Evolutionary conservation across 352 stramenopile species (phyloP), one percentile per base, ranked within the genome.

Genomic region (Halophytophthora batemanensis): DNA sequence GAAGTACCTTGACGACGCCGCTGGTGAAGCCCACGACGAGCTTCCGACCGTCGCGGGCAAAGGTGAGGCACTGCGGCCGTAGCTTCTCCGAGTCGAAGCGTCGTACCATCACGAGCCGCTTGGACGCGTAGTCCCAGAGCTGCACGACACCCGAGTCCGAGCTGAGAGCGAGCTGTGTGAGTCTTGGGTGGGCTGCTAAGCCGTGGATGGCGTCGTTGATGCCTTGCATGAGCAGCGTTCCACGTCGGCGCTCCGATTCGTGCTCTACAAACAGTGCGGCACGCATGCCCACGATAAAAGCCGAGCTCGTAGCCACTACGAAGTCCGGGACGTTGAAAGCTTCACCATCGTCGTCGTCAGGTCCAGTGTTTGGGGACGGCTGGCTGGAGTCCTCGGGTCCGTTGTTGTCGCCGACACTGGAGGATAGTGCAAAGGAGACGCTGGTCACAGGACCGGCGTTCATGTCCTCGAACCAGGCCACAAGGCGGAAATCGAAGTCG

Each of bases 401-500:
- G 28, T 64, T 49, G 22, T 58, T 59, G 22, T 63, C 51, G 36
- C 59, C 28, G 45, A 59, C 22, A 17, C 39, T 60, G 25, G 44
- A 29, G 39, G 54, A 40, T 31, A 64, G 23, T 46, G 60, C 61
- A 55, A 98, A 98, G 13, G 89, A 97, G 14, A 98, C 69, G 28
- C 82, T 94, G 6, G 68, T 90, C 41, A 98, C 73, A 0, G 86
- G 64, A 0, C 92, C 92, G 25, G 90, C 90, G 45, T 94, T 90
- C 29, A 98, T 77, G 50, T 98, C 91, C 61, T 98, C 92, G 49
- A 95, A 98, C 90, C 91, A 98, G 13, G 91, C 86, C 21, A 96
- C 76, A 15, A 98, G 75, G 22, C 92, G 83, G 39, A 97, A 95
- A 43, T 93, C 86, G 63, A 95, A 94, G 69, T 98, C 91, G 57